Evolutionary conservation across 306 rosid species (phyloP).

Genomic region (Trifolium subterraneum): DNA sequence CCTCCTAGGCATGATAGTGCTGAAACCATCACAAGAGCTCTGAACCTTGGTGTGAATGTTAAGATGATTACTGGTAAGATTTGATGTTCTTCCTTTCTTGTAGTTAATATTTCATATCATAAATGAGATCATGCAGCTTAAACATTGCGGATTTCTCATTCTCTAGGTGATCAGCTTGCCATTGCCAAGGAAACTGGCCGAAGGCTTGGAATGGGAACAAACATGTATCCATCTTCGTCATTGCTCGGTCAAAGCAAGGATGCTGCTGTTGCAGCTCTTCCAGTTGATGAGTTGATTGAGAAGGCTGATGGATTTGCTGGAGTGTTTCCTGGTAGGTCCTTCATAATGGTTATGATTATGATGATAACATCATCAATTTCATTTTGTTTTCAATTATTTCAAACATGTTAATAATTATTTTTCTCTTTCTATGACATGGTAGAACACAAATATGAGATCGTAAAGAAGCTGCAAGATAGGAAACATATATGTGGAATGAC

Average conservation of each 20-base stretch:
- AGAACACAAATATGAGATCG: conserved; percentile 99
- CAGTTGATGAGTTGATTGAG: conserved; percentile 98
- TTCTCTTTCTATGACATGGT: conserved; percentile 37
- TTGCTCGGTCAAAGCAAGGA: conserved; percentile 92
- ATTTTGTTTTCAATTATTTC: conserved; percentile 32
- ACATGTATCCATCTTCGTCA: conserved; percentile 97
- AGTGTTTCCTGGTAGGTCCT: conserved; percentile 87
- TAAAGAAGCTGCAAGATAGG: conserved; percentile 89
- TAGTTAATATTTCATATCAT: conserved; percentile 28
- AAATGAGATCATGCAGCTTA: conserved; percentile 27
- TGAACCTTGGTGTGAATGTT: conserved; percentile 98
- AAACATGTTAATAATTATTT: conserved; percentile 35
- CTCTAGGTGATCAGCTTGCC: conserved; percentile 94
- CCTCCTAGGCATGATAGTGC: conserved; percentile 99
- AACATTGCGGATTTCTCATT: conserved; percentile 29
- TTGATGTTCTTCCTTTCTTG: conserved; percentile 25
- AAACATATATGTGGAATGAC: conserved; percentile 99
- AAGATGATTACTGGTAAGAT: conserved; percentile 97
- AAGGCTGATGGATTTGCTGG: conserved; percentile 99
- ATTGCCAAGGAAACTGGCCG: conserved; percentile 98
- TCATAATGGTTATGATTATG: neutral
- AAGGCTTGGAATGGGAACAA: conserved; percentile 99
- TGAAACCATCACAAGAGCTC: conserved; percentile 96
- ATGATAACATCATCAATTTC: conserved; percentile 16
- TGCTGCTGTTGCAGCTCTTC: conserved; percentile 71